A percentile compares a stretch with the other conserved stretches of the same genome.
These are phyloP conservation scores for Fusarium nanum DNA, from an alignment of 2,329 filamentous ascomycete genomes.

Conservation along the genomic window DNA sequence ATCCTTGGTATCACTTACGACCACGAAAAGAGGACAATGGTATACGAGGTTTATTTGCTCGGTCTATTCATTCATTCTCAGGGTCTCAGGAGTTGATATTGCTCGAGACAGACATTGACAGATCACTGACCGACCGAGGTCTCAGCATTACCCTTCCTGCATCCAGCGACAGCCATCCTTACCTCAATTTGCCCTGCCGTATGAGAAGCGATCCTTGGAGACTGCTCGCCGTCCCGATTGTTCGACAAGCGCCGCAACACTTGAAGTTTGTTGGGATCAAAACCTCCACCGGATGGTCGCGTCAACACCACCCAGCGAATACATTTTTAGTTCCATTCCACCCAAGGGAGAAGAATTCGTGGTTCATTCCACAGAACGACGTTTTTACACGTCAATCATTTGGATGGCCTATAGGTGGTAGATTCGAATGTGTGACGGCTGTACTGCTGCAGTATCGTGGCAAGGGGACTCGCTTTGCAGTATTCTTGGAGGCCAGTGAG, in stretches of 20 bases:
- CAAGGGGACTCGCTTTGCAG: background rate
- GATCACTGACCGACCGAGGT: background rate
- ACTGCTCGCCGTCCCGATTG: background rate
- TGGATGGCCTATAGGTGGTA: background rate
- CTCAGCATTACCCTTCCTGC: background rate
- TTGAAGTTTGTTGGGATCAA: background rate
- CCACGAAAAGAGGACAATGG: background rate
- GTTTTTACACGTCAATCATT: background rate
- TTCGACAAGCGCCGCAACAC: background rate
- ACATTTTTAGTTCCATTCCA: background rate
- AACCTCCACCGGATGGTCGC: background rate
- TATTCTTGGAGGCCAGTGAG: background rate
- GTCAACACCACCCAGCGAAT: background rate
- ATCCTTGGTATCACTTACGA: background rate
- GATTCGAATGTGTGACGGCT: background rate
- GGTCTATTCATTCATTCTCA: background rate
- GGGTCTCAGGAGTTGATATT: background rate
- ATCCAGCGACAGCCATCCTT: background rate
- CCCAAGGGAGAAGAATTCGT: background rate
- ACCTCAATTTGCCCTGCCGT: background rate
- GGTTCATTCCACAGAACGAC: background rate
- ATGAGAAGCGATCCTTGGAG: background rate
- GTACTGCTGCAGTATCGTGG: background rate
- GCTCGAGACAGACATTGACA: background rate
- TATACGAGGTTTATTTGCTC: background rate